Base-by-base conservation (phyloP, 192 early-diverging fungal genomes). In the Mortierella alpina region DNA sequence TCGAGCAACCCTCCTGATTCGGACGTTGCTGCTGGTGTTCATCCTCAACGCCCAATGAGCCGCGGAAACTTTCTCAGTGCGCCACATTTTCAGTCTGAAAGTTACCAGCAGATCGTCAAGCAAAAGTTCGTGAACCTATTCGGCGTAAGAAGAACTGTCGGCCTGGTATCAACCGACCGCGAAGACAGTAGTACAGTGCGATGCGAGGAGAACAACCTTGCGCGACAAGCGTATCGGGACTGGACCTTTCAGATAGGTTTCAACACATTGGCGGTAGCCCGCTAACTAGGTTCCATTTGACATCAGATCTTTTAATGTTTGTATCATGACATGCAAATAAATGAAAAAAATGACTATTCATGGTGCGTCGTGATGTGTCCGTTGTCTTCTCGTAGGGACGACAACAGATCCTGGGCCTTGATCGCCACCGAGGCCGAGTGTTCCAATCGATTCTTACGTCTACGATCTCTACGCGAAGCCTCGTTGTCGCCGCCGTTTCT, bases 401-500 rank as follows among this genome's bases (percentile, higher is more conserved):
- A 63, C 50, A 80, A 59, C 66, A 80, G 49, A 58, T 80, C 77
- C 60, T 80, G 77, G 8, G 77, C 77, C 60, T 80, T 80, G 59
- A 80, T 70, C 8, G 77, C 70, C 7, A 72, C 77, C 4, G 69
- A 72, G 0, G 63, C 70, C 20, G 77, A 53, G 23, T 68, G 70
- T 6, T 80, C 69, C 54, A 53, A 12, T 9, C 77, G 70, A 14
- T 72, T 20, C 58, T 72, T 80, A 14, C 77, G 77, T 6, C 77
- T 56, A 56, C 77, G 70, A 23, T 80, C 77, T 50, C 77, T 67
- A 20, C 77, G 63, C 20, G 76, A 79, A 1, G 76, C 76, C 46
- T 80, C 77, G 31, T 67, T 80, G 49, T 93, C 92, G 1, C 90
- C 90, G 8, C 90, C 92, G 31, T 89, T 88, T 73, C 91, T 84